Base-by-base conservation (phyloP, 2,329 filamentous ascomycete genomes). In the Penicillium oxalicum region DNA sequence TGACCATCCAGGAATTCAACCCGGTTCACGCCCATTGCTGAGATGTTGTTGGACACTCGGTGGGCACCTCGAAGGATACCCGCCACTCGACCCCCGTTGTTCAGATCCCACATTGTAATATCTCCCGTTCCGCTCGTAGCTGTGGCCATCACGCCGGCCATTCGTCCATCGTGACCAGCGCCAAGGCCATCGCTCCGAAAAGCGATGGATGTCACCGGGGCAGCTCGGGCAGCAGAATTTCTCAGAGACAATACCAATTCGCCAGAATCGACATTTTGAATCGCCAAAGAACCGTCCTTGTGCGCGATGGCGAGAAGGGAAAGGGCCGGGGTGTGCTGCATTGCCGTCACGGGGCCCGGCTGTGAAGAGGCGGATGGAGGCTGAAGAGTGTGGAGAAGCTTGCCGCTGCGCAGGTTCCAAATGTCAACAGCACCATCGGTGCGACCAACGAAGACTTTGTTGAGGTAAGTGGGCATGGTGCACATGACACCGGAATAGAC, bases 71-170 rank as follows among this genome's bases (percentile, higher is more conserved):
- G 83, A 33, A 98, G 76, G 9, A 95, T 81, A 41, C 93, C 91
- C 71, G 87, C 88, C 48, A 95, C 84, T 59, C 88, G 83, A 4
- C 90, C 90, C 12, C 90, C 90, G 34, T 86, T 79, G 65, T 96
- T 96, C 48, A 98, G 76, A 67, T 98, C 93, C 93, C 93, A 98
- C 55, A 98, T 86, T 0, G 88, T 95, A 39, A 98, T 81, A 67
- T 98, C 93, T 32, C 93, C 91, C 52, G 81, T 91, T 4, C 80
- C 77, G 26, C 77, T 75, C 24, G 88, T 90, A 7, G 89, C 83
- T 0, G 93, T 97, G 6, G 91, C 91, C 90, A 98, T 95, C 47
- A 96, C 88, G 46, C 93, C 93, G 33, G 90, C 81, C 58, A 85
- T 83, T 47, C 83, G 82, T 0, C 91, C 91, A 68, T 96, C 89